A percentile compares a stretch with the other conserved stretches of the same genome.
Conservation (phyloP, 345 rosid genomes). For the Salix exigua region DNA sequence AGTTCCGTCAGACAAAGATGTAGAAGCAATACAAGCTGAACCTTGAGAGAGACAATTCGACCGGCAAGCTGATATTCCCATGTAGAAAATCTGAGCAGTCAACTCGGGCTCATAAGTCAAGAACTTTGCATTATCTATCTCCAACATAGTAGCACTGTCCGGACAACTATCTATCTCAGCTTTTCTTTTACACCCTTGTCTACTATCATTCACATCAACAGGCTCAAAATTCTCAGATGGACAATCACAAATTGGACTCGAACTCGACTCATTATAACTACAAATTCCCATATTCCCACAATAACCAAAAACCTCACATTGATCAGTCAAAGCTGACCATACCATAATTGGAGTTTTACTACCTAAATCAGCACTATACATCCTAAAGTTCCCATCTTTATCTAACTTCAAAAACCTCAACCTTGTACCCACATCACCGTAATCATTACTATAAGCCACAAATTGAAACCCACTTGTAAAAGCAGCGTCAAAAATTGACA, state of each 20-base stretch:
- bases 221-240: conserved; percentile 63
- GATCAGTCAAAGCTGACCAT: conserved; percentile 64
- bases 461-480: conserved; percentile 11
- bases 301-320: conserved; percentile 57
- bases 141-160: conserved; percentile 47
- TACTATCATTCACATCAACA: conserved; percentile 39
- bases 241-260: conserved; percentile 47
- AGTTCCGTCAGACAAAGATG: conserved; percentile 56
- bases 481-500: conserved; percentile 38
- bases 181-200: conserved; percentile 61
- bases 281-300: conserved; percentile 69
- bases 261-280: conserved; percentile 36
- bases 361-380: conserved; percentile 37
- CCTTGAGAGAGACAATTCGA: conserved; percentile 42
- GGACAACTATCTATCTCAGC: conserved; percentile 47
- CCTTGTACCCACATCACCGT: conserved; percentile 44
- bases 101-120: conserved; percentile 48
- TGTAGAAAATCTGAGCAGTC: conserved; percentile 34
- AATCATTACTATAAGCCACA: conserved; percentile 53
- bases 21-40: conserved; percentile 48
- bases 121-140: conserved; percentile 45
- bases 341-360: conserved; percentile 22
- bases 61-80: conserved; percentile 52
- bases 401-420: conserved; percentile 57
- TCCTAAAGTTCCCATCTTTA: conserved; percentile 61